Conservation (phyloP, 2,329 filamentous ascomycete species). For the Pestalotiopsis sp. region DNA sequence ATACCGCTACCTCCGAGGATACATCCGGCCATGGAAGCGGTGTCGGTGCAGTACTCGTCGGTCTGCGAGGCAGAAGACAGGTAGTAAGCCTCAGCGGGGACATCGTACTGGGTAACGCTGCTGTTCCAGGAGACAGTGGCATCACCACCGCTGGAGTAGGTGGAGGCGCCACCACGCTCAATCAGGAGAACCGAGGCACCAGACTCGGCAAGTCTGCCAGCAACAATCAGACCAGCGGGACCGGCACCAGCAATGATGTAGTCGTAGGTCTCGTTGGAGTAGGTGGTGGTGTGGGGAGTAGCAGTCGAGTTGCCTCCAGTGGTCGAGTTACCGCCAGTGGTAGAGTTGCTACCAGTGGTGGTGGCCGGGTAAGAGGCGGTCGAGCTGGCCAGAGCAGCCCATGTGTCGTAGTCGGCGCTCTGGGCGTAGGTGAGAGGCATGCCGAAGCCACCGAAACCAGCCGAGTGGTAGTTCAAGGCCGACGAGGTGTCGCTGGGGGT, state of each 20-base stretch:
- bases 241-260: conserved; percentile 42
- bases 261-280: conserved; percentile 38
- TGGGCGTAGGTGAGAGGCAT: conserved; percentile 33
- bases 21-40: conserved; percentile 36
- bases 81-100: conserved; percentile 30
- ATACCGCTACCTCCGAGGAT: conserved; percentile 38
- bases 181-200: conserved; percentile 39
- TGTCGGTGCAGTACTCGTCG: conserved; percentile 37
- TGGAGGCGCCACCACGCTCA: conserved; percentile 39
- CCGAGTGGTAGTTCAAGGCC: conserved; percentile 41
- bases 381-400: conserved; percentile 24
- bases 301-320: conserved; percentile 18
- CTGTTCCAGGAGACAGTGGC: conserved; percentile 34
- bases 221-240: conserved; percentile 37
- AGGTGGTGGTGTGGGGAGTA: conserved; percentile 23
- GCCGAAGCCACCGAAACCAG: conserved; percentile 40
- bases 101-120: conserved; percentile 32
- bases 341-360: conserved; percentile 14
- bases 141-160: conserved; percentile 32
- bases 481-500: conserved; percentile 33
- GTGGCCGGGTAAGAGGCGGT: conserved; percentile 13
- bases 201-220: conserved; percentile 38
- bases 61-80: conserved; percentile 22
- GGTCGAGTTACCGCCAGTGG: conserved; percentile 16
- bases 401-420: conserved; percentile 33